Percentiles rank a stretch among this genome's conserved stretches.
phyloP scores from a whole-genome alignment of 2,329 filamentous ascomycete species.

The Verticillium tricorpus region DNA sequence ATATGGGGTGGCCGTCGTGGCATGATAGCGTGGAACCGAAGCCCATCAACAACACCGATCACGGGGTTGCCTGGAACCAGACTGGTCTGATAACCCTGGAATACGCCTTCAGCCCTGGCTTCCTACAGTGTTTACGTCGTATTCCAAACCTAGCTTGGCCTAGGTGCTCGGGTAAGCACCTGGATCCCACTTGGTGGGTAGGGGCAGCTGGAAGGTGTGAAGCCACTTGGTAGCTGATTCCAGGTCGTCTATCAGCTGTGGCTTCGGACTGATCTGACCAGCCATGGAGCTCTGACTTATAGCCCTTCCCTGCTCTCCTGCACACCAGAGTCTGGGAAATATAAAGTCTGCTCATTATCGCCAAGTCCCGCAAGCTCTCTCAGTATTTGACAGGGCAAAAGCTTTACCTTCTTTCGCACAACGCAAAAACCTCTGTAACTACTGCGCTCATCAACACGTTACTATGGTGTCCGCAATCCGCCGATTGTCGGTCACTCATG shows the following conservation, averaged over 20 bases:
- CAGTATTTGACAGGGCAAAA: no score
- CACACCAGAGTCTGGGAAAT: neutral
- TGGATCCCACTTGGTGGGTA: neutral
- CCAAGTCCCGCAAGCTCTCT: no score
- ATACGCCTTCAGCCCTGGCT: neutral
- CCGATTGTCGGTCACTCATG: constrained; percentile 1
- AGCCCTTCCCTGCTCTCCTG: neutral
- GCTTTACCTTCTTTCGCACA: neutral
- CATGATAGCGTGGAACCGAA: neutral
- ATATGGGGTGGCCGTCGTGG: neutral
- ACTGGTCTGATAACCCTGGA: neutral
- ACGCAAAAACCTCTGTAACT: neutral
- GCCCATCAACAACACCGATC: neutral
- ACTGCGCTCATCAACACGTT: neutral
- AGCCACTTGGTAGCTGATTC: neutral
- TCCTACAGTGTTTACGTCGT: neutral
- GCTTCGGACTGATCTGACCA: neutral
- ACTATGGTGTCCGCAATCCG: neutral
- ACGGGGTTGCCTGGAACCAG: neutral
- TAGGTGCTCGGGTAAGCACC: neutral
- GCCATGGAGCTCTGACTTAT: neutral
- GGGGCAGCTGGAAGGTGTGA: neutral
- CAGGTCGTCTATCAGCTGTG: neutral
- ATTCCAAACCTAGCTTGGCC: neutral
- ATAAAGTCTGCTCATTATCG: neutral